These are phyloP conservation scores for Penicillium pulvis DNA, from an alignment of 495 filamentous ascomycete genomes.

Conservation along the genomic window DNA sequence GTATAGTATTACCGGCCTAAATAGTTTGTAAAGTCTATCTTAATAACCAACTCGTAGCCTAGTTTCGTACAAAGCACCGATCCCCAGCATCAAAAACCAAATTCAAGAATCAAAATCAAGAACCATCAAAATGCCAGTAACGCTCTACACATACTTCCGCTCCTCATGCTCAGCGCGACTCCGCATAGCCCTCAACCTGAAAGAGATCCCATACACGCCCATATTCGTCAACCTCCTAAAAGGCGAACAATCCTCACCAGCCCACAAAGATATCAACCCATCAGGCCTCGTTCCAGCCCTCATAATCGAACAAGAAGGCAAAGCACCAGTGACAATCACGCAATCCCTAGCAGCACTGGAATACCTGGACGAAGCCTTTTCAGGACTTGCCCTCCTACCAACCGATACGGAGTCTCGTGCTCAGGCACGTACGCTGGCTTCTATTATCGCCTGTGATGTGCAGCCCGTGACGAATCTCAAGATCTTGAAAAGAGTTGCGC, in stretches of 20 bases:
- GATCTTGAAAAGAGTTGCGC: conserved; percentile 45
- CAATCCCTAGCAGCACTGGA: conserved; percentile 57
- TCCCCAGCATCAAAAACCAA: background rate
- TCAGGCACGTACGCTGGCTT: conserved; percentile 41
- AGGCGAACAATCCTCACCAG: conserved; percentile 39
- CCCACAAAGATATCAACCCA: conserved; percentile 45
- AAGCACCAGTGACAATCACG: conserved; percentile 37
- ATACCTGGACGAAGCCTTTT: conserved; percentile 53
- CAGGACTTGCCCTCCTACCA: conserved; percentile 41
- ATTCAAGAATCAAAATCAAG: no score
- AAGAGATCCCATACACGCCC: conserved; percentile 43
- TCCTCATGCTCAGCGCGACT: conserved; percentile 58
- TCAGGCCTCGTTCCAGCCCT: conserved; percentile 55
- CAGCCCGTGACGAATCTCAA: conserved; percentile 54
- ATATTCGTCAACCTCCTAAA: conserved; percentile 50
- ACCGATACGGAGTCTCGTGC: conserved; percentile 36
- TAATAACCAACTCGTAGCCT: no score
- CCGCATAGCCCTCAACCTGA: conserved; percentile 53
- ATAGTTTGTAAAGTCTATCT: background rate
- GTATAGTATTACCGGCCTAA: background rate
- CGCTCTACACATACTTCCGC: conserved; percentile 56
- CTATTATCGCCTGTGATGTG: conserved; percentile 52
- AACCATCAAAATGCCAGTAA: conserved; percentile 29
- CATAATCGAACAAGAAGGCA: conserved; percentile 26
- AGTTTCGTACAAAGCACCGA: no score